Evolutionary conservation across 2,329 filamentous ascomycete species (phyloP), one percentile per base, ranked within the genome.

Genomic region (Cladosporium sp.): DNA sequence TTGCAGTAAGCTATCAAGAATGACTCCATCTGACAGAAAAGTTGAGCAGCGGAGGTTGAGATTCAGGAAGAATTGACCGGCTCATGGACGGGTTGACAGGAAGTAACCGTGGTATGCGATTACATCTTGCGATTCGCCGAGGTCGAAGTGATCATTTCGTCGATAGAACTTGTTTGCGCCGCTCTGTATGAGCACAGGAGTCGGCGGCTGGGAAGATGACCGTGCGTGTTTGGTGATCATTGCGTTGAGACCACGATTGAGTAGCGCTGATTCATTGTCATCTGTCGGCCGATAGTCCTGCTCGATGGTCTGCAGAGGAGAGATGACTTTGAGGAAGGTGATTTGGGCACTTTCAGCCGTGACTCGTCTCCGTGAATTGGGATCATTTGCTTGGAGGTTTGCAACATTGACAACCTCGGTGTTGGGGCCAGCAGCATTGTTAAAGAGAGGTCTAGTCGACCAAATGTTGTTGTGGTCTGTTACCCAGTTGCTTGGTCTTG

Each of bases 1-100:
- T n/a, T n/a, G n/a, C n/a, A n/a, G n/a, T n/a, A n/a, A n/a, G n/a
- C n/a, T 6, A 49, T 15, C 2, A 11, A 35, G 13, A 27, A 27
- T 27, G 22, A 27, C 22, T 27, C 42, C 20, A 15, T 11, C 4
- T 13, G 33, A 8, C 45, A 54, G 50, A 42, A 58, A 59, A 1
- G 54, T 53, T 1, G 57, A 55, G 7, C 49, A 56, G 3, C 51
- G 53, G 2, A 45, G 49, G 41, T 64, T 64, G 55, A 60, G 40
- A 46, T 57, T 59, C 33, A 61, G 25, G 5, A 56, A 39, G 11
- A 55, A n/a, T 1, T 39, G 38, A 1, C 53, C 12, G 1, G 40
- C 15, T 4, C 52, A 55, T 4, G 59, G 57, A 1, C 57, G 46
- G 7, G 51, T 46, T 7, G 57, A 57, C 2, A 54, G 30, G 36